Base-by-base conservation (phyloP, 140 eudicot species). In the Stevia rebaudiana region DNA sequence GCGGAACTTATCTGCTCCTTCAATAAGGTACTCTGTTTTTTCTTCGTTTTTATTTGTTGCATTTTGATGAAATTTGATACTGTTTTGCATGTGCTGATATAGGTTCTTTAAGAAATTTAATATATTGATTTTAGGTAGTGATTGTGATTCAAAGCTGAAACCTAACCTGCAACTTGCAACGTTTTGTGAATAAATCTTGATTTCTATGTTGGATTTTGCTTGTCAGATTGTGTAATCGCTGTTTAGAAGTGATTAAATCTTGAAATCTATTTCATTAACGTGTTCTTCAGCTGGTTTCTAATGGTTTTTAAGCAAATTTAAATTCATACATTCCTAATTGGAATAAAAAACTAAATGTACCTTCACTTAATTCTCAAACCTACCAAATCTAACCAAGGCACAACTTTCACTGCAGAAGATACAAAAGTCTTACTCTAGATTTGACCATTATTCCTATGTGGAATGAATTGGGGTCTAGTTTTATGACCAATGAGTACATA, bases 1-100 rank as follows among this genome's bases (percentile, higher is more conserved):
- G 70, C 52, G 33, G 79, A 75, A 41, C 41, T 75, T 7, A 36
- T 75, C 28, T 75, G 63, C 48, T 60, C 79, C 22, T 67, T 75
- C 44, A 75, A 68, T 23, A 75, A 75, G 79, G 79, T 75, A 60
- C 50, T 50, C 16, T 11, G 16, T 13, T 5, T 53, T 54, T 8
- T 60, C 23, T 72, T 62, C 41, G n/a, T 50, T 13, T 37, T 65
- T 63, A n/a, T 18, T 59, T 9, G 33, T 46, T 47, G 17, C 22
- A 9, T 25, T 54, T 3, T 68, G 28, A 67, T 36, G 11, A 17
- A 9, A 16, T 54, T 3, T 68, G 28, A 67, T 36, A 5, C 10
- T 54, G 19, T 52, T 23, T 23, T 53, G 40, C 12, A 18, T 55
- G 41, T 68, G 19, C 22, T 55, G 64, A 39, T 68, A 41, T 68